Percentiles rank a stretch among this genome's conserved stretches.
phyloP scores from a whole-genome alignment of 257 asterid species.

The Solanum appendiculatum region DNA sequence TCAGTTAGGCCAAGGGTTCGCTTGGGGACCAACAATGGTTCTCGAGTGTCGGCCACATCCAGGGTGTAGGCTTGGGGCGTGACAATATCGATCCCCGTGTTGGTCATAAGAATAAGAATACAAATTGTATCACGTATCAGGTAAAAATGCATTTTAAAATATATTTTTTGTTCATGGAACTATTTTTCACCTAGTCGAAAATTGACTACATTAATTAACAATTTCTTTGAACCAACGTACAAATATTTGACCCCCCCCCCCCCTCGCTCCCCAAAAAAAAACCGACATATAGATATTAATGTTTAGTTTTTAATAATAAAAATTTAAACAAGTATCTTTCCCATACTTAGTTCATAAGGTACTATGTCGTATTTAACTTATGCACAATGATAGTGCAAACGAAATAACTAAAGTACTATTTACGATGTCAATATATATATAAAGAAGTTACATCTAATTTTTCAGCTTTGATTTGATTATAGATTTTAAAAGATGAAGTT shows the following conservation, averaged over 20 bases:
- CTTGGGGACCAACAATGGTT: too few relatives aligned
- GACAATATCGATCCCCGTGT: not conserved
- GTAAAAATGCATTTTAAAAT: not conserved
- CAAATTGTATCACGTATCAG: not conserved
- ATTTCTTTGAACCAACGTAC: not conserved
- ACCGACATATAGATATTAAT: not conserved
- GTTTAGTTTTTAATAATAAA: not conserved
- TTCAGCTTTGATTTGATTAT: too few relatives aligned
- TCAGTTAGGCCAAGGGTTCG: too few relatives aligned
- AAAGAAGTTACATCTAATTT: too few relatives aligned
- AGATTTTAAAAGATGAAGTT: too few relatives aligned
- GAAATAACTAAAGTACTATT: too few relatives aligned
- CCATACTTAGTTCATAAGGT: not conserved
- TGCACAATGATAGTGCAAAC: not conserved
- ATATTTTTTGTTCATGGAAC: not conserved
- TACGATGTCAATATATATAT: too few relatives aligned
- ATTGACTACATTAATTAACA: not conserved
- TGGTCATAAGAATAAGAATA: not conserved
- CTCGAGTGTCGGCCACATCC: too few relatives aligned
- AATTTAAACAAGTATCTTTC: not conserved
- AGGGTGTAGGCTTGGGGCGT: too few relatives aligned
- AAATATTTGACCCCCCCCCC: not conserved
- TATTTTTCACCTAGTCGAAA: not conserved
- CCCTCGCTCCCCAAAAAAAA: too few relatives aligned
- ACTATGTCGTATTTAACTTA: too few relatives aligned